phyloP scores from a whole-genome alignment of 2,329 filamentous ascomycete genomes.

The Diaporthe caulivora region DNA sequence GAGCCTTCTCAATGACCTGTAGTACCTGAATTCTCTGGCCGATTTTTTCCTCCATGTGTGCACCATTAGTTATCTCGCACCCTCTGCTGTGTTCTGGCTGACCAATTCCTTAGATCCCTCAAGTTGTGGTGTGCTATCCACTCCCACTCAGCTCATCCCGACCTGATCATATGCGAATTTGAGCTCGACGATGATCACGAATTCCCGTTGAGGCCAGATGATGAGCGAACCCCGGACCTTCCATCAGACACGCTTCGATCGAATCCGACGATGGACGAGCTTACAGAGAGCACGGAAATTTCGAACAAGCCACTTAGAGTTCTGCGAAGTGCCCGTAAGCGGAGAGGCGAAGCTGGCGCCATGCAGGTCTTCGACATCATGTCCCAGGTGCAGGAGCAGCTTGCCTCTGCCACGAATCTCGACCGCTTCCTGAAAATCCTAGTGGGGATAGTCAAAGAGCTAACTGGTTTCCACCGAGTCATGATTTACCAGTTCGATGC shows the following conservation, averaged over 20 bases:
- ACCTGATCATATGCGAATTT: slow-evolving; percentile 88
- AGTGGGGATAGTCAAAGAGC: slow-evolving; percentile 87
- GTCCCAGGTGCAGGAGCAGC: slow-evolving; percentile 90
- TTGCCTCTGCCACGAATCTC: slow-evolving; percentile 78
- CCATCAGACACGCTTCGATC: slow-evolving; percentile 81
- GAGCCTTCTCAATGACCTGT: background rate
- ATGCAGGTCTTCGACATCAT: slow-evolving; percentile 95
- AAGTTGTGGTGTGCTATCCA: slow-evolving; percentile 94
- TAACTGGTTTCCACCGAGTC: slow-evolving; percentile 91
- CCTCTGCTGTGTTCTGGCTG: background rate
- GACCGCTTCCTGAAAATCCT: slow-evolving; percentile 83
- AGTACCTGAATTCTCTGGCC: background rate
- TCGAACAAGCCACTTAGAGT: slow-evolving; percentile 83
- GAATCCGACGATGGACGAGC: slow-evolving; percentile 80
- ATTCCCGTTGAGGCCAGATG: slow-evolving; percentile 74
- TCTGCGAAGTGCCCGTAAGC: slow-evolving; percentile 79
- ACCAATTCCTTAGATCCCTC: slow-evolving; percentile 55
- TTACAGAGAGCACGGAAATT: slow-evolving; percentile 80
- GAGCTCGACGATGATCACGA: slow-evolving; percentile 83
- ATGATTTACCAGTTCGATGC: slow-evolving; percentile 95
- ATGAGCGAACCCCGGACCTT: slow-evolving; percentile 69
- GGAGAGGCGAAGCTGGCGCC: slow-evolving; percentile 81
- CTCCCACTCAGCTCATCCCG: slow-evolving; percentile 74
- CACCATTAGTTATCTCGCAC: background rate
- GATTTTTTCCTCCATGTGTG: background rate